These are phyloP conservation scores for Triticum monococcum DNA, from an alignment of 176 grass and related monocot species.

Conservation along the genomic window DNA sequence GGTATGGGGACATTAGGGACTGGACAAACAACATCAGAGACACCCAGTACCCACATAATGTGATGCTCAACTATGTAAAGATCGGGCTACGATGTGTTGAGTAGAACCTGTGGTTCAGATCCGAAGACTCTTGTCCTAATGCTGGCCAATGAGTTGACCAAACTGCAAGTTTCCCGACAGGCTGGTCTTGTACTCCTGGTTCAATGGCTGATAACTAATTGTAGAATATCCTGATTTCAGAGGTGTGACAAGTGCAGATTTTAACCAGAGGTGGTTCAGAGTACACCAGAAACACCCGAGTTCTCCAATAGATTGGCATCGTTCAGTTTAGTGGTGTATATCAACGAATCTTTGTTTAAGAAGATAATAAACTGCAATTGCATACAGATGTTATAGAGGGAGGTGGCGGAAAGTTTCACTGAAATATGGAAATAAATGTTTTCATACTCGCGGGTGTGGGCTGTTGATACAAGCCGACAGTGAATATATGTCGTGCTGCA, in stretches of 20 bases:
- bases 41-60: not conserved
- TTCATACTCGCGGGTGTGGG: not conserved
- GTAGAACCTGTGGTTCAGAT: slow-evolving; percentile 24
- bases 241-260: not conserved
- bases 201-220: not conserved
- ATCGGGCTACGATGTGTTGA: slow-evolving; percentile 31
- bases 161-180: not conserved
- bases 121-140: slow-evolving; percentile 21
- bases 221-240: not conserved
- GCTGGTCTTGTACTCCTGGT: not conserved
- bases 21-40: not conserved
- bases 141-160: not conserved
- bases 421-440: not conserved
- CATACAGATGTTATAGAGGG: not conserved
- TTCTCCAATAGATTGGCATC: not conserved
- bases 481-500: not conserved
- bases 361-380: not conserved
- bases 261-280: not conserved
- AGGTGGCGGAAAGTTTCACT: not conserved
- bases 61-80: slow-evolving; percentile 31
- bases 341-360: not conserved
- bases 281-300: not conserved
- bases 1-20: not conserved
- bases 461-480: not conserved
- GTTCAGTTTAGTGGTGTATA: not conserved